Conservation (phyloP, 2,329 filamentous ascomycete genomes). For the Fusarium temperatum region DNA sequence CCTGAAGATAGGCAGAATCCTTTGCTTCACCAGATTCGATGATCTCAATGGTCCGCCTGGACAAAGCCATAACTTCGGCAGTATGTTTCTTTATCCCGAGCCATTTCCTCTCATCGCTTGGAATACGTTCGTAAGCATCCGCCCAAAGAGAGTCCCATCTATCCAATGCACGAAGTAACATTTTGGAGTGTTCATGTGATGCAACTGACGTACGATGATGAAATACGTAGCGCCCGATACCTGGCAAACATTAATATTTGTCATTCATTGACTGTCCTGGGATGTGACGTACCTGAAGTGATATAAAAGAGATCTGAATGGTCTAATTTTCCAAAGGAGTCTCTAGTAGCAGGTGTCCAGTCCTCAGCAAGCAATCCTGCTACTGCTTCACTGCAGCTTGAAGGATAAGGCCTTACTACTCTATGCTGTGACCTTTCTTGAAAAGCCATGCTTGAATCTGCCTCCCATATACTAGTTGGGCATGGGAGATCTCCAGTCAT, state of each 20-base stretch:
- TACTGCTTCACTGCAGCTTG: background rate
- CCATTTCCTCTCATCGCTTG: background rate
- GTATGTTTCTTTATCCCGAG: conserved; percentile 17
- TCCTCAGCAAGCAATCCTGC: conserved; percentile 4
- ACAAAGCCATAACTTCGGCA: conserved; percentile 10
- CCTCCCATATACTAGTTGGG: conserved; percentile 14
- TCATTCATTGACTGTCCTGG: accelerated
- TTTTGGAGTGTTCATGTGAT: background rate
- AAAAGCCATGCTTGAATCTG: background rate
- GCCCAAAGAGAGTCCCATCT: conserved; percentile 27
- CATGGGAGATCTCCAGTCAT: conserved; percentile 29
- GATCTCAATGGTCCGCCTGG: conserved; percentile 1
- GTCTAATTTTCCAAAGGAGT: background rate
- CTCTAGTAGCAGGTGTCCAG: background rate
- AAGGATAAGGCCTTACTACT: background rate
- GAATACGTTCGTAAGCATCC: background rate
- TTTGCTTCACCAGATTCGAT: background rate
- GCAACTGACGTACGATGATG: conserved; percentile 9
- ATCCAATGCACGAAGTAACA: conserved; percentile 2
- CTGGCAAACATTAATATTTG: background rate
- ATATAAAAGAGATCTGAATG: conserved; percentile 1
- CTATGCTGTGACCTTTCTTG: background rate
- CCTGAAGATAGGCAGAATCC: conserved; percentile 1
- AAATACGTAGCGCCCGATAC: conserved; percentile 6
- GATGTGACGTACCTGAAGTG: background rate